Evolutionary conservation across 768 basidiomycete genomes (phyloP).

Genomic region (Pleurotus tuber-regium): DNA sequence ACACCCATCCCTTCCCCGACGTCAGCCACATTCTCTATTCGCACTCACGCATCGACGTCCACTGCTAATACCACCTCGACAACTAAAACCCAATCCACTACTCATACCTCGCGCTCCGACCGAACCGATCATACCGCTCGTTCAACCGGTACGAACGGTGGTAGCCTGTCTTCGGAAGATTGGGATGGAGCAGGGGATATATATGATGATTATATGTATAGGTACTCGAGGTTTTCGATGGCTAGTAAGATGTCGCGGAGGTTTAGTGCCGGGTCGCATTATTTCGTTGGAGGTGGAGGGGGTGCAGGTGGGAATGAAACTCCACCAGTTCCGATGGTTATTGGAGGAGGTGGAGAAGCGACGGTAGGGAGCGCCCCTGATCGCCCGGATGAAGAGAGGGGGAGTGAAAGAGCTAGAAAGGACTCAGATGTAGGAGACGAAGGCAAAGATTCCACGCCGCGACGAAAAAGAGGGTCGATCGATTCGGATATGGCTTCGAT

Average conservation of each 20-base stretch:
- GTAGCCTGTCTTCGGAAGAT: conserved; percentile 26
- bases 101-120: neutral
- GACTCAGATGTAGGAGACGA: conserved; percentile 10
- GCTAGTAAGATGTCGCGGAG: conserved; percentile 11
- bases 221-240: conserved; percentile 42
- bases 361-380: conserved; percentile 10
- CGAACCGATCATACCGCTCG: neutral
- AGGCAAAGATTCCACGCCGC: conserved; percentile 23
- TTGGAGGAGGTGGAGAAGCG: conserved; percentile 10
- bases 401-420: neutral
- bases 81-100: neutral
- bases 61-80: neutral
- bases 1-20: neutral
- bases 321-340: conserved; percentile 4
- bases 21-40: conserved; percentile 2
- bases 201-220: conserved; percentile 80
- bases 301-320: conserved; percentile 4
- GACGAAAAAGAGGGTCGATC: no score
- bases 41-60: neutral
- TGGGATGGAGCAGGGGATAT: conserved; percentile 75
- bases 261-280: neutral
- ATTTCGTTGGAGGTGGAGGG: neutral
- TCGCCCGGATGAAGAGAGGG: conserved; percentile 14
- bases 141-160: neutral
- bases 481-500: no score